These are phyloP conservation scores for Orychophragmus violaceus DNA, from an alignment of 345 rosid species.

Conservation along the genomic window DNA sequence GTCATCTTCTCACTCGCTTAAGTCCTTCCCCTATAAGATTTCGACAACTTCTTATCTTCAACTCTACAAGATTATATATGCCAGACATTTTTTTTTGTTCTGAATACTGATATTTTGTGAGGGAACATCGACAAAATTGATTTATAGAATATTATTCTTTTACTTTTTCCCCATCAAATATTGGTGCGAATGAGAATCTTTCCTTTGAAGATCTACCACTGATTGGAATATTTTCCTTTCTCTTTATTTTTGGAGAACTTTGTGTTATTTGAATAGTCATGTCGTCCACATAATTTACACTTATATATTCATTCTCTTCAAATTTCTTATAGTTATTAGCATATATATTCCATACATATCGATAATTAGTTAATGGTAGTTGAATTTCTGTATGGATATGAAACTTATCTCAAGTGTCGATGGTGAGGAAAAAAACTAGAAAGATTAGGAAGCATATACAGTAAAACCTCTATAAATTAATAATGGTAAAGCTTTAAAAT, in stretches of 20 bases:
- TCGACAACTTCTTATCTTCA: conserved; percentile 18
- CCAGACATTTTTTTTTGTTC: conserved; percentile 14
- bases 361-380: too few relatives aligned
- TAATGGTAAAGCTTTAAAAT: too few relatives aligned
- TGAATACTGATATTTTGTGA: background rate
- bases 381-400: background rate
- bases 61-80: conserved; percentile 2
- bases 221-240: conserved; percentile 13
- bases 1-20: conserved; percentile 6
- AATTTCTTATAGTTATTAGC: background rate
- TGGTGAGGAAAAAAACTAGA: too few relatives aligned
- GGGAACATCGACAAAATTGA: conserved; percentile 12
- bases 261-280: conserved; percentile 24
- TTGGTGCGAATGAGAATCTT: conserved; percentile 23
- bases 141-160: background rate
- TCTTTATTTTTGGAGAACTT: background rate
- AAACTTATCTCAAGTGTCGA: background rate
- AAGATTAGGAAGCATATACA: too few relatives aligned
- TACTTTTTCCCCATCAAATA: background rate
- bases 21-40: conserved; percentile 11
- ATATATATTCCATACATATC: background rate
- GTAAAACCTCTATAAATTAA: too few relatives aligned
- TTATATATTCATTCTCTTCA: background rate
- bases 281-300: conserved; percentile 7
- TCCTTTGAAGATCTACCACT: conserved; percentile 19